A percentile compares a stretch with the other conserved stretches of the same genome.
Evolutionary conservation across 2,329 filamentous ascomycete species (phyloP).

Genomic region (Clarireedia hainanense): DNA sequence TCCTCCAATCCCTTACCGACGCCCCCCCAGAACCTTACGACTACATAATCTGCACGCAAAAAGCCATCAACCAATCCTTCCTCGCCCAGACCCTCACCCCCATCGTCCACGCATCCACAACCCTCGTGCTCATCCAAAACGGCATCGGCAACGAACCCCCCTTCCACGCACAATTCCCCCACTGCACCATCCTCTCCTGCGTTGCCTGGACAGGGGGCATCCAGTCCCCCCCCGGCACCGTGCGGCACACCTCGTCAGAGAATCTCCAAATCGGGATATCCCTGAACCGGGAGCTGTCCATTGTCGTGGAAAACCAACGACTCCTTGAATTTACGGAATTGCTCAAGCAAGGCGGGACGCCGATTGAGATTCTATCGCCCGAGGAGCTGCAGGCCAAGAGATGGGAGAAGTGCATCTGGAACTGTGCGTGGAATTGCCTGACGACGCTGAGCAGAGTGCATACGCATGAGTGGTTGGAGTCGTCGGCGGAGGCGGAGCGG

Average conservation of each 20-base stretch:
- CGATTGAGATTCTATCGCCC: constrained; percentile 34
- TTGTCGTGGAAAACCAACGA: constrained; percentile 28
- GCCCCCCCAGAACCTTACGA: constrained; percentile 41
- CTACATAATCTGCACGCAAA: constrained; percentile 49
- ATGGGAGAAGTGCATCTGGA: constrained; percentile 54
- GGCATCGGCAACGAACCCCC: constrained; percentile 52
- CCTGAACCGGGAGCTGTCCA: constrained; percentile 30
- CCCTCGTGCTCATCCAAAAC: constrained; percentile 52
- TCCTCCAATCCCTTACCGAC: constrained; percentile 40
- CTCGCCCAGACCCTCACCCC: constrained; percentile 31
- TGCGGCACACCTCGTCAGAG: constrained; percentile 44
- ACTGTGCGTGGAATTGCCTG: constrained; percentile 53
- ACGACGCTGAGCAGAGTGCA: constrained; percentile 46
- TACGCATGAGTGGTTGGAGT: constrained; percentile 43
- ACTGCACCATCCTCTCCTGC: constrained; percentile 44
- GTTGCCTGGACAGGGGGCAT: constrained; percentile 48
- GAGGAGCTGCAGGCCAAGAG: constrained; percentile 46
- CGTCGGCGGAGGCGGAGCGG: constrained; percentile 39
- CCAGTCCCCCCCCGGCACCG: constrained; percentile 40
- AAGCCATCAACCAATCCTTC: constrained; percentile 38
- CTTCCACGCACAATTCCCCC: constrained; percentile 40
- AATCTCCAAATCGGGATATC: constrained; percentile 48
- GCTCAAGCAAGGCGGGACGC: constrained; percentile 35
- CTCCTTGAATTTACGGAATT: constrained; percentile 36
- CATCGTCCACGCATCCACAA: constrained; percentile 35